These are phyloP conservation scores for Penicillium sp. DNA, from an alignment of 2,329 filamentous ascomycete species.

Conservation along the genomic window DNA sequence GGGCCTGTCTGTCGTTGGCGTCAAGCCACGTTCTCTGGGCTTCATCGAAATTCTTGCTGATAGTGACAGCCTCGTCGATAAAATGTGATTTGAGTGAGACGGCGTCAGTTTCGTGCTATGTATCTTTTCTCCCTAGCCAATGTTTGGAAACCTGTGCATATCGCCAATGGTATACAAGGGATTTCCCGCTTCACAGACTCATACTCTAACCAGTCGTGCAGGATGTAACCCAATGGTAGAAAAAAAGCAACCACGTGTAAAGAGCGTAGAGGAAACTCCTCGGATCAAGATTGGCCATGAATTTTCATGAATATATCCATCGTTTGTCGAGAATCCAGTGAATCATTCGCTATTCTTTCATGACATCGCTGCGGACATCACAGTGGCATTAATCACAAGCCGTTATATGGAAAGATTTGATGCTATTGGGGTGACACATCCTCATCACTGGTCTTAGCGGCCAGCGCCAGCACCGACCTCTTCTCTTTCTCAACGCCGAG, in stretches of 20 bases:
- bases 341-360: neutral
- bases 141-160: neutral
- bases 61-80: neutral
- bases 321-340: neutral
- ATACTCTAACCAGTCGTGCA: neutral
- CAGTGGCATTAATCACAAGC: no score
- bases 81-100: neutral
- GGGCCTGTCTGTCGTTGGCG: neutral
- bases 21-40: neutral
- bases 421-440: neutral
- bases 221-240: no score
- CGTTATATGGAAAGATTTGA: neutral
- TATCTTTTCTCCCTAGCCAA: neutral
- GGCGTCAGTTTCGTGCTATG: neutral
- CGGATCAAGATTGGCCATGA: no score
- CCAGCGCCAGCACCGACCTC: constrained; percentile 28
- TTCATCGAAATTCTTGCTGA: neutral
- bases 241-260: no score
- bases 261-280: no score
- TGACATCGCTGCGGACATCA: neutral
- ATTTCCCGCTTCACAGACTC: neutral
- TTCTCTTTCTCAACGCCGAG: constrained; percentile 54
- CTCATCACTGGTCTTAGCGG: constrained; percentile 9
- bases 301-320: no score
- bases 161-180: neutral